Conservation (phyloP, 148 eudicot species). For the Cornus controversa region DNA sequence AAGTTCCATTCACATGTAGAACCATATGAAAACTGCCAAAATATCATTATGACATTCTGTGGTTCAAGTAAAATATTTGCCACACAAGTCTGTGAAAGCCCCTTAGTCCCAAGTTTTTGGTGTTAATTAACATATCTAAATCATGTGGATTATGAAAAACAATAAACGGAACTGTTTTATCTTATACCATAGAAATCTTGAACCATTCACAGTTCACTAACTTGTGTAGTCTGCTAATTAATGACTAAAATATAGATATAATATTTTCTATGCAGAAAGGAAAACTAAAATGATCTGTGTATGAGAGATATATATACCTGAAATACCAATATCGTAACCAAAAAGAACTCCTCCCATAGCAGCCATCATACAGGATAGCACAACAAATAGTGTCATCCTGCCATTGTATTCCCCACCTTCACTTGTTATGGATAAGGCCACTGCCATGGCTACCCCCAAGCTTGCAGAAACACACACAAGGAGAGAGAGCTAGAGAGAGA, state of each 20-base stretch:
- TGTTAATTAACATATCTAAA: too few species aligned
- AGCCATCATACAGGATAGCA: constrained; percentile 17
- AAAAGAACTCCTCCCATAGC: constrained; percentile 25
- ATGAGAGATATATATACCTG: constrained; percentile 13
- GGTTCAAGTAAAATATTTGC: too few species aligned
- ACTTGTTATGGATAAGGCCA: neutral
- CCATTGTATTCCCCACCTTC: constrained; percentile 12
- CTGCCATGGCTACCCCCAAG: constrained; percentile 9
- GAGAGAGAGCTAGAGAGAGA: too few species aligned
- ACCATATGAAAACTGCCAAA: neutral
- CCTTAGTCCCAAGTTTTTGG: neutral
- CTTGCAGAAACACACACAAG: neutral
- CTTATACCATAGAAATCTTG: too few species aligned
- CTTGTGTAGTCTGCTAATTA: neutral
- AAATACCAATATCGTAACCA: constrained; percentile 30
- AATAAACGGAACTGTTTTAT: too few species aligned
- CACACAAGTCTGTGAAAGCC: neutral
- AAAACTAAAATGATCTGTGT: neutral
- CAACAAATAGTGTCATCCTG: constrained; percentile 7
- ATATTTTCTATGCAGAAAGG: neutral
- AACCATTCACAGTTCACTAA: too few species aligned
- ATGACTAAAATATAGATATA: neutral
- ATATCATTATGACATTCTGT: too few species aligned
- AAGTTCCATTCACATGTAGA: neutral
- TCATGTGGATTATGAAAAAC: too few species aligned